Evolutionary conservation across 805 yeast genomes (phyloP), one percentile per base, ranked within the genome.

Genomic region (Saturnispora dispora): DNA sequence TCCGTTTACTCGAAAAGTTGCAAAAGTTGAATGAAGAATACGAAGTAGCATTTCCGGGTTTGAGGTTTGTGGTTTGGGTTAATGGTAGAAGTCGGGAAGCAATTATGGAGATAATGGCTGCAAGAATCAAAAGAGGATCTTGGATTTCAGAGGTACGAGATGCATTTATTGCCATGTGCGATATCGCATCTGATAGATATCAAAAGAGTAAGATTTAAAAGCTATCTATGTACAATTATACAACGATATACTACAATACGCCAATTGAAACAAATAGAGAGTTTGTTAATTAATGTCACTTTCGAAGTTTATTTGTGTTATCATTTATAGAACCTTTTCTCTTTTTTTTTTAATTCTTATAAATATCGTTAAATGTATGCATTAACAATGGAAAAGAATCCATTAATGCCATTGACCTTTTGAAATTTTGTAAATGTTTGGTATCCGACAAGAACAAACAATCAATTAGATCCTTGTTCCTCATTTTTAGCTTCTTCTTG

Each of bases 111-210:
- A 71, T 79, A 55, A 85, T 86, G 87, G 63, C 64, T 45, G 53
- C 54, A 32, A 74, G 93, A 55, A 85, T 89, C 3, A 66, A 64
- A 1, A 71, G 83, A 48, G 70, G 69, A n/a, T 77, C 83, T 59
- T 73, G 78, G 52, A 62, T 58, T 6, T 48, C 56, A 32, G 97
- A 90, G 64, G 75, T 79, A 52, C 44, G 52, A 8, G 84, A 81
- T 45, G 95, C 96, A 0, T 78, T 88, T 57, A 72, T 81, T 56
- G 96, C 95, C 23, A 88, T 89, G 95, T 87, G 96, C 65, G 95
- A 87, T 65, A 90, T 89, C 52, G 96, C 96, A 0, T 58, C 75
- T 25, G 96, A 88, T 67, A 72, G 97, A 52, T 82, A 83, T 0
- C 57, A 56, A n/a, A 84, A 53, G 15, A n/a, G 41, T 10, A 27